A percentile compares a stretch with the other conserved stretches of the same genome.
These are phyloP conservation scores for Rubroboletus satanas DNA, from an alignment of 768 basidiomycete species.

Conservation along the genomic window DNA sequence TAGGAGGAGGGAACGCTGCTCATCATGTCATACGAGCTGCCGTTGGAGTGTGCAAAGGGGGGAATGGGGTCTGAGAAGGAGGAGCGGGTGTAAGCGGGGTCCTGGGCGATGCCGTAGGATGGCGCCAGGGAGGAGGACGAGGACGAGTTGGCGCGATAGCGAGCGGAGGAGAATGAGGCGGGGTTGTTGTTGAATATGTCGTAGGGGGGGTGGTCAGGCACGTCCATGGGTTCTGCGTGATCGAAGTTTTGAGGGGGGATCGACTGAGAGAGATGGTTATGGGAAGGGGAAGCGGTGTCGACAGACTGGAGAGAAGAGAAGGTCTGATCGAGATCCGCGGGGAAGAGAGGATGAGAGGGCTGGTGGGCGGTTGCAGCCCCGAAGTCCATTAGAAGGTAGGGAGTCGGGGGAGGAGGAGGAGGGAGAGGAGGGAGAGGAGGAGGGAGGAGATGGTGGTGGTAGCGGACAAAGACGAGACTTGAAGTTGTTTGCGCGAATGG, in stretches of 20 bases:
- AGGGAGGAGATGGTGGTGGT: conserved; percentile 19
- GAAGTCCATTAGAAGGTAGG: conserved; percentile 51
- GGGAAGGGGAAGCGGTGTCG: conserved; percentile 37
- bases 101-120: conserved; percentile 49
- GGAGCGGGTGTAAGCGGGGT: conserved; percentile 55
- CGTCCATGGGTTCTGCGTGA: conserved; percentile 52
- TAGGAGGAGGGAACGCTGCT: conserved; percentile 59
- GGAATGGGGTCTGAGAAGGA: conserved; percentile 60
- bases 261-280: conserved; percentile 32
- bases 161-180: conserved; percentile 48
- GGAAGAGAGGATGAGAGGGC: conserved; percentile 41
- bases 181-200: conserved; percentile 57
- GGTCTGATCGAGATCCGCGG: conserved; percentile 54
- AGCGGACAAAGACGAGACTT: conserved; percentile 34
- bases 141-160: conserved; percentile 70
- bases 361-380: conserved; percentile 35
- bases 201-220: conserved; percentile 56
- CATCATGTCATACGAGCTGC: conserved; percentile 63
- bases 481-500: conserved; percentile 27
- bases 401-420: conserved; percentile 29
- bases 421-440: conserved; percentile 20
- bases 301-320: conserved; percentile 46
- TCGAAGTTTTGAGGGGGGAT: conserved; percentile 43
- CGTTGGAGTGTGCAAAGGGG: conserved; percentile 50
- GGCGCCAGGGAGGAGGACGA: conserved; percentile 67